A percentile compares a stretch with the other conserved stretches of the same genome.
Evolutionary conservation across 139 green algal genomes (phyloP).

Genomic region (Medakamo hakoo): DNA sequence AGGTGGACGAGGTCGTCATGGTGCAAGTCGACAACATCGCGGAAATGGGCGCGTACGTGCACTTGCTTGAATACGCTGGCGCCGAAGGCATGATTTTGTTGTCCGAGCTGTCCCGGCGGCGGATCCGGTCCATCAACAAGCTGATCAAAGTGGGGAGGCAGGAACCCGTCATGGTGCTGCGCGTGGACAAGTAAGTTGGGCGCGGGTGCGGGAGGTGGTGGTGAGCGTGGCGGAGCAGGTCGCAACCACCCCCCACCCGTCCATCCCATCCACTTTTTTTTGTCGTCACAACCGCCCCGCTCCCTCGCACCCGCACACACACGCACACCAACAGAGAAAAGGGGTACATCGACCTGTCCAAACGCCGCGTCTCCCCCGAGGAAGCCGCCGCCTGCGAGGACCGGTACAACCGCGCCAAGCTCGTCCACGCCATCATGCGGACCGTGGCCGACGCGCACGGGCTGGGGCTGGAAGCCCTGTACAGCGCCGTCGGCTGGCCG

Average conservation of each 20-base stretch:
- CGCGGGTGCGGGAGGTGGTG: too few relatives aligned
- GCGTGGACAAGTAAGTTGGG: slow-evolving; percentile 98
- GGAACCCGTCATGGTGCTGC: slow-evolving; percentile 98
- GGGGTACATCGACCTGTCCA: slow-evolving; percentile 98
- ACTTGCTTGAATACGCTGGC: slow-evolving; percentile 81
- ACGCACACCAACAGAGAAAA: too few relatives aligned
- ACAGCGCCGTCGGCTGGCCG: slow-evolving; percentile 81
- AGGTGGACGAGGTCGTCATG: slow-evolving; percentile 98
- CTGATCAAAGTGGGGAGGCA: slow-evolving; percentile 96
- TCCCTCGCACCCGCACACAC: too few relatives aligned
- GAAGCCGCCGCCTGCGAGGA: slow-evolving; percentile 43
- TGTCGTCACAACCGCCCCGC: too few relatives aligned
- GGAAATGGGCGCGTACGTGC: slow-evolving; percentile 98
- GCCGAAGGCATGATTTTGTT: slow-evolving; percentile 98
- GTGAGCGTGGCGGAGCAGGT: too few relatives aligned
- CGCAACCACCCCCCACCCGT: too few relatives aligned
- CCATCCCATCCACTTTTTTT: too few relatives aligned
- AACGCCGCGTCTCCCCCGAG: slow-evolving; percentile 86
- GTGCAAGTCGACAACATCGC: slow-evolving; percentile 86
- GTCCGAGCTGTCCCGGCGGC: slow-evolving; percentile 90
- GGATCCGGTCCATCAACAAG: slow-evolving; percentile 97
- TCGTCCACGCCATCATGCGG: slow-evolving; percentile 97
- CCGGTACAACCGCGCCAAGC: slow-evolving; percentile 63
- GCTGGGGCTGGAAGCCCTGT: slow-evolving; percentile 57
- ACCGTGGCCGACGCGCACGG: slow-evolving; percentile 86